Percentiles rank a stretch among this genome's conserved stretches.
Evolutionary conservation across 73 alveolate genomes (phyloP).

Genomic region (Symbiodinium natans): DNA sequence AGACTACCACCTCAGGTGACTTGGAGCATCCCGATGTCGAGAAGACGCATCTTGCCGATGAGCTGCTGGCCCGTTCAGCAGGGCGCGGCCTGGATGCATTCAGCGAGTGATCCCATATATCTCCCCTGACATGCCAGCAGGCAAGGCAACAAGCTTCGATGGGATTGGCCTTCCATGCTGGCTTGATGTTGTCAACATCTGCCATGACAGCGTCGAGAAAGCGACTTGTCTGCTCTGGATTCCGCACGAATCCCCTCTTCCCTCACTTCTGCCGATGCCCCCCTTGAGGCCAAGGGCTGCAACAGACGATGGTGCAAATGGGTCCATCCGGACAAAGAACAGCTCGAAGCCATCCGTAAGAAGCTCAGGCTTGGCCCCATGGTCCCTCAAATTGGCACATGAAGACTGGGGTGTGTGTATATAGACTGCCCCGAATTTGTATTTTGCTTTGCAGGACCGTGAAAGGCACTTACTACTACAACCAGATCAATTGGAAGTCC

Average conservation of each 20-base stretch:
- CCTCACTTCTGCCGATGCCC: not conserved
- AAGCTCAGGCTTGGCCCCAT: not conserved
- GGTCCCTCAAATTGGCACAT: not conserved
- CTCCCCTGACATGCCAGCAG: not conserved
- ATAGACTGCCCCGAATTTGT: not conserved
- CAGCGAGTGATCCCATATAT: not conserved
- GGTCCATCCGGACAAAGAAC: constrained; percentile 20
- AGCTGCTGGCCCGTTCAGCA: not conserved
- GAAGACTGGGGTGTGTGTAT: not conserved
- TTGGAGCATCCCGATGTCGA: constrained; percentile 31
- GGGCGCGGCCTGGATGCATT: not conserved
- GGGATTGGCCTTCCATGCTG: constrained; percentile 22
- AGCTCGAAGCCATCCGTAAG: not conserved
- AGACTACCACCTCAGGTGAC: not conserved
- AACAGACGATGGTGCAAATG: not conserved
- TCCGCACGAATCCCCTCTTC: not conserved
- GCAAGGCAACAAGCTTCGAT: not conserved
- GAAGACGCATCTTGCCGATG: not conserved
- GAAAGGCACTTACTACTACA: not conserved
- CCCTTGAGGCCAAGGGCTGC: not conserved
- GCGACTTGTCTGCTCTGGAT: not conserved
- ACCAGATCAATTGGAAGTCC: not conserved
- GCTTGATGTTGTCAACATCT: constrained; percentile 24
- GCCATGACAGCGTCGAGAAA: not conserved
- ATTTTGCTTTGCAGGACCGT: not conserved